phyloP scores from a whole-genome alignment of 805 yeast genomes.

The Candida hungchunana region DNA sequence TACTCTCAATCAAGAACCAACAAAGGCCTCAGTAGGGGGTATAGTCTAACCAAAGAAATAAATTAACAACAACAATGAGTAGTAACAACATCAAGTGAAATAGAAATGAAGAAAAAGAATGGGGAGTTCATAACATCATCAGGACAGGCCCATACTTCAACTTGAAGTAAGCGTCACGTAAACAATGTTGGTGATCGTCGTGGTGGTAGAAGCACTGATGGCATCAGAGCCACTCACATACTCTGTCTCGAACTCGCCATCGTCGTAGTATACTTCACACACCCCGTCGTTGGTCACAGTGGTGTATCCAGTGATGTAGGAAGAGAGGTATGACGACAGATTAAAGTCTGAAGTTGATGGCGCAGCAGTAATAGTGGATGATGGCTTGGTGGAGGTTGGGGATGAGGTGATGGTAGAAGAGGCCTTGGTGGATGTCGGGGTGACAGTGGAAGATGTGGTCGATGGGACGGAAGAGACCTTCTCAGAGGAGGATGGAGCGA shows the following conservation, averaged over 20 bases:
- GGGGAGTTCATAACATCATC: not conserved
- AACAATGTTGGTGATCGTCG: constrained; percentile 24
- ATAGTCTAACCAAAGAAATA: not conserved
- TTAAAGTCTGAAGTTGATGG: constrained; percentile 5
- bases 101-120: not conserved
- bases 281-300: constrained; percentile 23
- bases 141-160: not conserved
- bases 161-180: constrained; percentile 19
- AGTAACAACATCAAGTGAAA: not conserved
- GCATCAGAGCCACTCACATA: constrained; percentile 28
- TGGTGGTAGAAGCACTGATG: constrained; percentile 25
- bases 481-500: constrained; percentile 4
- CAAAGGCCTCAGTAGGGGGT: constrained; percentile 9
- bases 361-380: constrained; percentile 17
- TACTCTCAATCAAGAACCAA: constrained; percentile 11
- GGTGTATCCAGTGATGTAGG: constrained; percentile 17
- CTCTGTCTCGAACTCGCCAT: constrained; percentile 16
- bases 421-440: not conserved
- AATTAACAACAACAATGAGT: not conserved
- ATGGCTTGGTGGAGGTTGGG: constrained; percentile 5
- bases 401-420: constrained; percentile 9
- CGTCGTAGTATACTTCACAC: constrained; percentile 27
- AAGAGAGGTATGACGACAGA: constrained; percentile 1
- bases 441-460: too few species aligned
- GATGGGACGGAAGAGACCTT: too few species aligned